Conservation (phyloP, 768 basidiomycete genomes). For the Boletellus ananiceps region DNA sequence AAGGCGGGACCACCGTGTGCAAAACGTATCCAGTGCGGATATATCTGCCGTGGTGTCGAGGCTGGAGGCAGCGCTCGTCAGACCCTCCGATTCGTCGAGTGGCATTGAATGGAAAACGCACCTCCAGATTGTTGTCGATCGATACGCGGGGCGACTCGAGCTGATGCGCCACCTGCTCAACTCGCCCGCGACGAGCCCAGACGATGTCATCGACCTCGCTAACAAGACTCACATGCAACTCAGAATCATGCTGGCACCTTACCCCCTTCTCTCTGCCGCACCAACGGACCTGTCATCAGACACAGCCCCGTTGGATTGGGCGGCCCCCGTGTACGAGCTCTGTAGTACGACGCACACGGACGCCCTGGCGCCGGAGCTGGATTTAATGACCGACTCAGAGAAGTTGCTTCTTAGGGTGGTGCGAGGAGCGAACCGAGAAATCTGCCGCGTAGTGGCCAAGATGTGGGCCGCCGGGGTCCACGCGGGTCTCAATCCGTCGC, state of each 20-base stretch:
- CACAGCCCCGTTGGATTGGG: slow-evolving; percentile 20
- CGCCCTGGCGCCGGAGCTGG: not conserved
- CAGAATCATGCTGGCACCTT: slow-evolving; percentile 28
- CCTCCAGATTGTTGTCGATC: slow-evolving; percentile 26
- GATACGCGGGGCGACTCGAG: slow-evolving; percentile 31
- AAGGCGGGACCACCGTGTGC: slow-evolving; percentile 31
- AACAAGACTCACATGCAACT: slow-evolving; percentile 21
- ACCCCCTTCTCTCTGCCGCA: slow-evolving; percentile 16
- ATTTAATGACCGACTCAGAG: not conserved
- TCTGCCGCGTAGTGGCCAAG: not conserved
- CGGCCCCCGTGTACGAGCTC: slow-evolving; percentile 1
- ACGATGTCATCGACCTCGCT: slow-evolving; percentile 4
- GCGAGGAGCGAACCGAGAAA: not conserved
- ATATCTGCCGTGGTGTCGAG: slow-evolving; percentile 2
- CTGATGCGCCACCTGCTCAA: too few species aligned
- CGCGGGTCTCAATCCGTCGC: too few species aligned
- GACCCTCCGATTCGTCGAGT: slow-evolving; percentile 17
- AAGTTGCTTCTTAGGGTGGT: not conserved
- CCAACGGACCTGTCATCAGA: not conserved
- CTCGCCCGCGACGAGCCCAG: too few species aligned
- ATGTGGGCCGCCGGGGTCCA: too few species aligned
- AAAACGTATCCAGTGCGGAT: slow-evolving; percentile 25
- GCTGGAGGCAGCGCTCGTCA: slow-evolving; percentile 4
- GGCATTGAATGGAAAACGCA: slow-evolving; percentile 35
- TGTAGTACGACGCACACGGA: not conserved